Evolutionary conservation across 2,329 filamentous ascomycete species (phyloP), one percentile per base, ranked within the genome.

Genomic region (Cladophialophora bantiana): DNA sequence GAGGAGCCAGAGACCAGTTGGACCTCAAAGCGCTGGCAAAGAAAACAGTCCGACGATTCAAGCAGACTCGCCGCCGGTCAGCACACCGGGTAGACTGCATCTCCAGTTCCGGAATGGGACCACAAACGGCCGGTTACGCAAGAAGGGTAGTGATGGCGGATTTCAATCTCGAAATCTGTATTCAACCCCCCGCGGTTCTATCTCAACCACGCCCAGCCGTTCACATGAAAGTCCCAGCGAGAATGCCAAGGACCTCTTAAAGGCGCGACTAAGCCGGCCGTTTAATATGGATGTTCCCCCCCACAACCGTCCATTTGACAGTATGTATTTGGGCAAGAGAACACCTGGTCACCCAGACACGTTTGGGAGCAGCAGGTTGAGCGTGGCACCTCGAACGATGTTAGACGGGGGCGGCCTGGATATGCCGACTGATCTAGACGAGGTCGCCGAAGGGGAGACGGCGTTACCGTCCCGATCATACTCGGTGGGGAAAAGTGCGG

Each of bases 251-350:
- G 35, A 67, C 12, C 66, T 64, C 26, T 53, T 73, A 5, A 68
- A 67, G 3, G 67, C 71, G 4, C 59, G 71, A 36, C 66, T 73
- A 15, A 72, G 69, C 59, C 67, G 70, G 36, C 70, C 71, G 0
- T 73, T 72, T 57, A 67, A 73, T 26, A 71, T 73, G 71, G 69
- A 73, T 38, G 68, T 69, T 3, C 69, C 69, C 26, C 59, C 67
- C n/a, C 59, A 67, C n/a, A 72, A 72, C 45, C 64, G 70, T 20
- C 69, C 70, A 13, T 72, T 71, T 45, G 70, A 72, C 63, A 71
- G 69, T 48, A 72, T 70, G 66, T 72, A 71, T 53, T 65, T 73
- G 20, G 71, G 71, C 7, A 72, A 72, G 45, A 65, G 69, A 26
- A 71, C 70, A 31, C 56, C 57, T 7, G 69, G 71, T 6, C 62